Evolutionary conservation across 805 yeast genomes (phyloP).

Genomic region (Nakazawaea populi): DNA sequence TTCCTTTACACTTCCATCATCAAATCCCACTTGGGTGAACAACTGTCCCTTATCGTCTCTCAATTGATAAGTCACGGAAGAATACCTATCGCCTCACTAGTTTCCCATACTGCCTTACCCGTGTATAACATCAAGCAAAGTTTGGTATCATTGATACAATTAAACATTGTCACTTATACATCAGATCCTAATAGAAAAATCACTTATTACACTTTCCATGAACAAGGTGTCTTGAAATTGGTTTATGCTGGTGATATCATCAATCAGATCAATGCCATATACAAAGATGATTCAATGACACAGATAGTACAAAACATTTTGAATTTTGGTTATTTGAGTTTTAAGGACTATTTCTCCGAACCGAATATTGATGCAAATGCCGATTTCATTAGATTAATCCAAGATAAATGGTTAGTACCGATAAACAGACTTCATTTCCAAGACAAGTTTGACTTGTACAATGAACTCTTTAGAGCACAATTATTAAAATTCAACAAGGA

Average conservation of each 20-base stretch:
- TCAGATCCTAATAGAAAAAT: slow-evolving; percentile 29
- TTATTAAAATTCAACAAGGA: slow-evolving; percentile 24
- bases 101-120: slow-evolving; percentile 40
- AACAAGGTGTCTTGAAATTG: slow-evolving; percentile 56
- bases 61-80: slow-evolving; percentile 64
- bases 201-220: slow-evolving; percentile 54
- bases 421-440: slow-evolving; percentile 28
- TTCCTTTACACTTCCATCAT: slow-evolving; percentile 50
- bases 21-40: slow-evolving; percentile 60
- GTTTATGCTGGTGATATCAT: slow-evolving; percentile 77
- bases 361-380: slow-evolving; percentile 24
- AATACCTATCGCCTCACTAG: slow-evolving; percentile 49
- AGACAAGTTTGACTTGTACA: slow-evolving; percentile 23
- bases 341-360: slow-evolving; percentile 39
- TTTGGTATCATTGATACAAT: slow-evolving; percentile 72
- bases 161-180: slow-evolving; percentile 70
- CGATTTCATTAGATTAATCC: slow-evolving; percentile 38
- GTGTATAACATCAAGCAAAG: slow-evolving; percentile 50
- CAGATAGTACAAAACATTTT: slow-evolving; percentile 64
- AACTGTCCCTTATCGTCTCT: slow-evolving; percentile 60
- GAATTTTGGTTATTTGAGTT: slow-evolving; percentile 61
- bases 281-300: slow-evolving; percentile 37
- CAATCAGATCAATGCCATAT: slow-evolving; percentile 38
- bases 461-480: slow-evolving; percentile 33
- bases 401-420: slow-evolving; percentile 47